Evolutionary conservation across 176 grass and related monocot species (phyloP).

Genomic region (Calamus simplicifolius): DNA sequence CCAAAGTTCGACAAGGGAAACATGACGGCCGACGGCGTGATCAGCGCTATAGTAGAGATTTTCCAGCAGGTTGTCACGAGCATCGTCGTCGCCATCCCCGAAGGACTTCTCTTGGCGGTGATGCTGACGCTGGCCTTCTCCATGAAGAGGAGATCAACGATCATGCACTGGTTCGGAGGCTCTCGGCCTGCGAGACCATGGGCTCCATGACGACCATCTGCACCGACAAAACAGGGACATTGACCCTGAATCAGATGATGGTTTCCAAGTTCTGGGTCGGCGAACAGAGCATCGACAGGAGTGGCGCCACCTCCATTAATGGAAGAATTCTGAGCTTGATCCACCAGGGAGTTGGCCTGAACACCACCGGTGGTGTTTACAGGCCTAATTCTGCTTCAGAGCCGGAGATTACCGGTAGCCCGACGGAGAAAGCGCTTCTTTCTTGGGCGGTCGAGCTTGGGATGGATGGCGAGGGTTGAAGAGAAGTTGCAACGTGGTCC

Average conservation of each 20-base stretch:
- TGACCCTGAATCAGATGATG: constrained; percentile 80
- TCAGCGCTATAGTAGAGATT: constrained; percentile 53
- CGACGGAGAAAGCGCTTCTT: constrained; percentile 90
- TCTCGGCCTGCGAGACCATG: constrained; percentile 93
- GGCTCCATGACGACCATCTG: constrained; percentile 73
- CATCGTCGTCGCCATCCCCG: constrained; percentile 84
- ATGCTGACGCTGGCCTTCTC: constrained; percentile 87
- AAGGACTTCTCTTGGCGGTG: constrained; percentile 84
- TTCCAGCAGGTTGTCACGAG: constrained; percentile 93
- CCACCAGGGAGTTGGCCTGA: constrained; percentile 45
- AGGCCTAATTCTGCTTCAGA: constrained; percentile 23
- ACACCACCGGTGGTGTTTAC: constrained; percentile 79
- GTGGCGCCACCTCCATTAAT: neutral
- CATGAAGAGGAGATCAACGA: constrained; percentile 94
- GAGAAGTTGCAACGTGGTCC: constrained; percentile 41
- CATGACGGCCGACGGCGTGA: constrained; percentile 29
- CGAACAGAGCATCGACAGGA: neutral
- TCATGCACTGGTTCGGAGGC: constrained; percentile 66
- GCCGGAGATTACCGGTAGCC: constrained; percentile 59
- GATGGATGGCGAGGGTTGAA: constrained; percentile 42
- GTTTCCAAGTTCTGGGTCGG: constrained; percentile 70
- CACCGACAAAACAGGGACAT: constrained; percentile 84
- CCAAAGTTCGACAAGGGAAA: constrained; percentile 28
- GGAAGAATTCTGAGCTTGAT: constrained; percentile 18
- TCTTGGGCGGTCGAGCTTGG: constrained; percentile 53